Evolutionary conservation across 106 monocot species (phyloP), one percentile per base, ranked within the genome.

Genomic region (Phalaenopsis aphrodite): DNA sequence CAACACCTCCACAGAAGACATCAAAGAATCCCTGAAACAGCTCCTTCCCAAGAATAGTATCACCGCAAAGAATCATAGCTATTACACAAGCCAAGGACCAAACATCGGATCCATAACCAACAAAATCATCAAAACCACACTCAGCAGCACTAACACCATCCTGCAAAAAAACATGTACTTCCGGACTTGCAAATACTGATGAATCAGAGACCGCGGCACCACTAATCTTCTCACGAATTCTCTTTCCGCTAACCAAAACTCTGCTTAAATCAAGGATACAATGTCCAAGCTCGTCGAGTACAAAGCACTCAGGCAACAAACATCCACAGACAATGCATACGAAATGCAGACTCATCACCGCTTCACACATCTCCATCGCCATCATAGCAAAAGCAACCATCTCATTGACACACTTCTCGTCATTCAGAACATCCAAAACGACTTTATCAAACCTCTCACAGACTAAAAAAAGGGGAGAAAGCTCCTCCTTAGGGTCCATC

Each of bases 41-140:
- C 71, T 86, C 78, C 7, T 7, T 15, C 55, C 17, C 72, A 69
- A 83, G 77, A 66, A 77, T 61, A 8, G 56, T 48, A 84, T 88
- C 78, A 43, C 90, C 86, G 9, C 77, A 46, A 56, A 98, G 79
- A 85, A 90, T 78, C 72, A 81, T 65, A 18, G 83, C 79, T 9
- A 99, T 57, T 3, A 91, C 79, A 85, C 89, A 94, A 66, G 87
- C 88, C 75, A 99, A 84, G 37, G 89, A 92, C 98, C 98, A 99
- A 78, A 91, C 88, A 87, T 99, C 94, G 4, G 92, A 89, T 11
- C 75, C 78, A 87, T 80, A 80, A 18, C 84, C 82, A 56, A 86
- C 73, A 1, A 69, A 81, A 36, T 39, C 75, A 45, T 83, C 78
- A 55, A 80, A 47, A n/a, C 72, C 58, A 69, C 24, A 75, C 75